Base-by-base conservation (phyloP, 768 basidiomycete genomes). In the Ramaria sp. region DNA sequence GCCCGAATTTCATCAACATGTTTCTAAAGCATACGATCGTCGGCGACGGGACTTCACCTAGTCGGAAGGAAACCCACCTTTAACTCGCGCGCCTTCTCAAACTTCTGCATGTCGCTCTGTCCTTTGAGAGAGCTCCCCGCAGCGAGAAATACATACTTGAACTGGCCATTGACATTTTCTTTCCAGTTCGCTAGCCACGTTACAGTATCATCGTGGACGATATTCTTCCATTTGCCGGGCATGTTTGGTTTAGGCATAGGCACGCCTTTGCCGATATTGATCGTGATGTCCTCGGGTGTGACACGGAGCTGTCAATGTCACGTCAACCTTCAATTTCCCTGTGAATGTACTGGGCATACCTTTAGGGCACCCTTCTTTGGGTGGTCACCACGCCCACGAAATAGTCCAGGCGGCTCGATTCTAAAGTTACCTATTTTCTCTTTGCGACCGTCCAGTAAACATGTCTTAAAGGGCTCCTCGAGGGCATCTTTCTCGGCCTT, bases 111-210 rank as follows among this genome's bases (percentile, higher is more conserved):
- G 73, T 99, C 96, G 68, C 91, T 94, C 71, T 98, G 94, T 43
- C 96, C 96, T 72, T 99, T 99, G 66, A 97, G 78, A 7, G 93
- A 94, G 64, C 91, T 95, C 42, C 91, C 92, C n/a, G 96, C 90
- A 7, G 96, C 91, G 61, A 98, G 72, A 78, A 98, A 98, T 54
- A 99, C 96, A 66, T 99, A 99, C 73, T 98, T 97, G 70, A 89
- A 84, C 66, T 86, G 90, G 59, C 84, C 82, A 65, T 98, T 98
- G 71, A 98, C 84, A 66, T 99, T 99, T 71, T 98, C 96, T 47
- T 92, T 93, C 96, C 96, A 99, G 56, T 88, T 94, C 4, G 96
- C 96, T 49, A 99, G 78, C 96, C 96, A 99, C 12, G 96, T 98
- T 27, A 98, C 96, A 2, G 92, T 97, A 62, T 94, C 86, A 67